These are phyloP conservation scores for Evansstolkia leycettana DNA, from an alignment of 495 filamentous ascomycete species.

Conservation along the genomic window DNA sequence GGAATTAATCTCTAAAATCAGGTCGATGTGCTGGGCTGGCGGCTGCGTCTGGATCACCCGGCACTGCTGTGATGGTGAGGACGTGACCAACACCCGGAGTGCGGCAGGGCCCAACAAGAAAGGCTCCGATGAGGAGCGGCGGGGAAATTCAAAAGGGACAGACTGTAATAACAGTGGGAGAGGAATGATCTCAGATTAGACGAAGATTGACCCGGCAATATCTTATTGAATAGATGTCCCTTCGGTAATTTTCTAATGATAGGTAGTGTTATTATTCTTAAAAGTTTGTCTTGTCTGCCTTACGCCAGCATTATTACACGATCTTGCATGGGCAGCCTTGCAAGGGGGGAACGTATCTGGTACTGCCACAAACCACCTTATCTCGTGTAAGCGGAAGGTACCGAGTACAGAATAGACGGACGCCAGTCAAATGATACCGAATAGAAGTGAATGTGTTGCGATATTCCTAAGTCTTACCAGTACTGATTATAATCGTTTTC, in stretches of 20 bases:
- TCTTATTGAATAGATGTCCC: no score
- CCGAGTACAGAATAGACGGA: no score
- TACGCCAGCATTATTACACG: conserved; percentile 1
- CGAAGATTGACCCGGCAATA: no score
- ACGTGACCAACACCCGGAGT: conserved; percentile 4
- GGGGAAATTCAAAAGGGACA: conserved; percentile 5
- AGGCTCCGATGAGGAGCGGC: conserved; percentile 11
- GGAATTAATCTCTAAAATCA: no score
- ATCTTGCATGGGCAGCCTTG: conserved; percentile 1
- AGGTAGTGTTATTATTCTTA: no score
- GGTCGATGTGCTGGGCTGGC: conserved; percentile 12
- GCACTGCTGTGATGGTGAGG: conserved; percentile 15
- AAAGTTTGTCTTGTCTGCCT: conserved; percentile 1
- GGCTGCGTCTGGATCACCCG: conserved; percentile 19
- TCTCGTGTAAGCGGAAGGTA: conserved; percentile 4
- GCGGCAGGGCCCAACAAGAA: conserved; percentile 16
- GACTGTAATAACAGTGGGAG: conserved; percentile 4
- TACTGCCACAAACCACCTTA: conserved; percentile 7
- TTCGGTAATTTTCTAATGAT: no score
- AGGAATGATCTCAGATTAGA: no score
- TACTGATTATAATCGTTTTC: no score
- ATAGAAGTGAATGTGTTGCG: no score
- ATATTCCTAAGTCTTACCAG: no score
- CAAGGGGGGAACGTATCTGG: conserved; percentile 5
- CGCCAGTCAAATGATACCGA: no score